Base-by-base conservation (phyloP, 2,329 filamentous ascomycete genomes). In the Pyrenophora graminea region DNA sequence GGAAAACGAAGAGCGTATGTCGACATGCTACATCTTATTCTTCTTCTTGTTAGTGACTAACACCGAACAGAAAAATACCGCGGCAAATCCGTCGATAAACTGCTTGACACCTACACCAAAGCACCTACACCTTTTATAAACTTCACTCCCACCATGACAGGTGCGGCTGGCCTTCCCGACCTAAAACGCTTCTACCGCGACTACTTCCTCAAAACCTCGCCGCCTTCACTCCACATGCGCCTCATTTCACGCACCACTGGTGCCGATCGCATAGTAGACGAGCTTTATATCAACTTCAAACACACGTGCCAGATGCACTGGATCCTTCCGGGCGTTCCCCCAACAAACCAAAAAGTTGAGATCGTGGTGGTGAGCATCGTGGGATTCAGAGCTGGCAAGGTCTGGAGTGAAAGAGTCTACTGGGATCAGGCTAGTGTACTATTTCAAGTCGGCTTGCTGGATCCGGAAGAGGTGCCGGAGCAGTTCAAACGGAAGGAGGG, bases 351-450 rank as follows among this genome's bases (percentile, higher is more conserved):
- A 46, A 76, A 77, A 36, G 81, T 86, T 1, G 82, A 86, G 61
- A 74, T 84, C 3, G 77, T 82, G 0, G 67, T 86, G 2, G 79
- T 86, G 1, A 80, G 76, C 45, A 80, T 86, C 7, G 82, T 85
- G 2, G 78, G 77, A 25, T 72, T 85, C 45, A 70, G 80, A 12
- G 81, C 75, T 0, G 80, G 79, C 0, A 80, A 78, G 56, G 66
- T 85, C 10, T 82, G 78, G 67, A 79, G 78, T 15, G 83, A 86
- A 64, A 77, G 84, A 44, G 69, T 84, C 3, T 85, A 85, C 62
- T 86, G 83, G 83, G 83, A 85, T 58, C 83, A 86, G 59, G 83
- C 83, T 8, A 80, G 76, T 40, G 82, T 85, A 6, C 65, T 86
- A 12, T 79, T 85, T 38, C 83, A 85, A 62, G 73, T 83, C 0